Evolutionary conservation across 202 grass and related monocot genomes (phyloP).

Genomic region (Musa balbisiana): DNA sequence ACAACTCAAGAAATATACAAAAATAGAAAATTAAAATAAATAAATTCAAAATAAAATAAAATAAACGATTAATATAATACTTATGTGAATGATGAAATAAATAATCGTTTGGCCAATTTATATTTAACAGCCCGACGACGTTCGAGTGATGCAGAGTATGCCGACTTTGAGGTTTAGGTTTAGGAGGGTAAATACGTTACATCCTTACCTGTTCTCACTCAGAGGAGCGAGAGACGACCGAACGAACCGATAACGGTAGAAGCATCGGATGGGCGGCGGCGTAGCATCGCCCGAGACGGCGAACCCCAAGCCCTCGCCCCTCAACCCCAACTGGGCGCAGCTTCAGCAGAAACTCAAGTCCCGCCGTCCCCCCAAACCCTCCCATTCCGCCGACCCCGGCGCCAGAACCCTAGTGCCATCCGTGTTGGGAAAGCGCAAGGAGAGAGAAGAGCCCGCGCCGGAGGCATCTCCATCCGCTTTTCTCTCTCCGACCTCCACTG

Average conservation of each 20-base stretch:
- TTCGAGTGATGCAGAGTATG: too few relatives aligned
- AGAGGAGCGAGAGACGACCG: too few relatives aligned
- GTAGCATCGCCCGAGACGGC: conserved; percentile 12
- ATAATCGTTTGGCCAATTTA: too few relatives aligned
- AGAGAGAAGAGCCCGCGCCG: conserved; percentile 13
- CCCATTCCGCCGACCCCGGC: background rate
- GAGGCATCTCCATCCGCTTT: background rate
- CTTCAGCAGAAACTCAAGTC: conserved; percentile 64
- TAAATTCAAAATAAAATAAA: too few relatives aligned
- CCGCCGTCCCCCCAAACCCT: conserved; percentile 16
- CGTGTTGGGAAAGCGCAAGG: conserved; percentile 73
- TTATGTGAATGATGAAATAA: too few relatives aligned
- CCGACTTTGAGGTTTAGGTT: too few relatives aligned
- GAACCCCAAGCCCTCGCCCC: conserved; percentile 19
- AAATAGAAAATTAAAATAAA: too few relatives aligned
- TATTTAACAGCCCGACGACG: too few relatives aligned
- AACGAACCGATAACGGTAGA: background rate
- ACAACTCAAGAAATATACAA: too few relatives aligned
- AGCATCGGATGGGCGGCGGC: conserved; percentile 1
- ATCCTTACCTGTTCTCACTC: too few relatives aligned
- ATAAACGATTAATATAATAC: too few relatives aligned
- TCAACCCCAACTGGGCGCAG: conserved; percentile 92
- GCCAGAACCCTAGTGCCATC: conserved; percentile 20
- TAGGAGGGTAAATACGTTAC: too few relatives aligned
- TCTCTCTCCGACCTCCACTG: conserved; percentile 58